These are phyloP conservation scores for Thamnidium elegans DNA, from an alignment of 192 early-diverging fungal genomes.

Conservation along the genomic window DNA sequence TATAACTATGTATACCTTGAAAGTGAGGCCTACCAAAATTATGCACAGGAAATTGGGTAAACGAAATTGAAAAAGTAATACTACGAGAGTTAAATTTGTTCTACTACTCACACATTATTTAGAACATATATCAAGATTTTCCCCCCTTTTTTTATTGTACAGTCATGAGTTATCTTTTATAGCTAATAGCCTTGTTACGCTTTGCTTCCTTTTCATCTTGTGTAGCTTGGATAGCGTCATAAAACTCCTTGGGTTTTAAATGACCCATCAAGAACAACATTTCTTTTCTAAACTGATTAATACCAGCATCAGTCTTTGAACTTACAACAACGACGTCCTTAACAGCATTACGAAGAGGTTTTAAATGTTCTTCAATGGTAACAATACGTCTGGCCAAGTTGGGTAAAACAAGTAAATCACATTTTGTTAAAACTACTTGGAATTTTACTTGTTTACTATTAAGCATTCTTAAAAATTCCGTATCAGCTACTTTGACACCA, in stretches of 20 bases:
- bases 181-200: no score
- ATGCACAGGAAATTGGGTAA: no score
- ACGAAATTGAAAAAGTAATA: no score
- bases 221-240: neutral
- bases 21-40: no score
- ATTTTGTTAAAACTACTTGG: conserved; percentile 68
- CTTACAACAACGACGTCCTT: conserved; percentile 62
- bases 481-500: conserved; percentile 58
- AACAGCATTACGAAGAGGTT: conserved; percentile 35
- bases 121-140: no score
- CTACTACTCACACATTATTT: no score
- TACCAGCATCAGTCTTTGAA: conserved; percentile 52
- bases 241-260: conserved; percentile 13
- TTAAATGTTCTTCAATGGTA: conserved; percentile 44
- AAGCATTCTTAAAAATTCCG: conserved; percentile 51
- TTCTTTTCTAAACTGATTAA: conserved; percentile 70
- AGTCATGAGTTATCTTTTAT: no score
- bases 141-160: no score
- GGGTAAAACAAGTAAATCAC: conserved; percentile 61
- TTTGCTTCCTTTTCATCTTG: conserved; percentile 6
- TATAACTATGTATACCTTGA: no score
- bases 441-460: conserved; percentile 44
- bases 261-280: conserved; percentile 39
- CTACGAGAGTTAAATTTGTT: no score
- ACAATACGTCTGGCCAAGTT: conserved; percentile 62